Percentiles rank a stretch among this genome's conserved stretches.
Conservation (phyloP, 257 asterid species). For the Solanum habrochaites region DNA sequence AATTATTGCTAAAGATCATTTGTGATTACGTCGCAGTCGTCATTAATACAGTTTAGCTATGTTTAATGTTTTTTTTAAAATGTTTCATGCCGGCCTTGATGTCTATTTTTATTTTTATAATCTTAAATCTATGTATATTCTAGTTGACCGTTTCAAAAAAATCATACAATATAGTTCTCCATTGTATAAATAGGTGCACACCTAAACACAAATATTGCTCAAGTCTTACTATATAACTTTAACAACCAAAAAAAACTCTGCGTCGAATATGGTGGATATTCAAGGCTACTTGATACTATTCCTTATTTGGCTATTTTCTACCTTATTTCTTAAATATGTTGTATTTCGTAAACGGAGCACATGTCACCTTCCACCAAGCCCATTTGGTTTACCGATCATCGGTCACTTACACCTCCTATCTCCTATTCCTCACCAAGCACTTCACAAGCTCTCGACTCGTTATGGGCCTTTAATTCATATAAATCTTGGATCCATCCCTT, state of each 20-base stretch:
- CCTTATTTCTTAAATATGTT: conserved; percentile 15
- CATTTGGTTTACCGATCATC: conserved; percentile 44
- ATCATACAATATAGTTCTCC: not conserved
- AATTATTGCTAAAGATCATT: too few relatives aligned
- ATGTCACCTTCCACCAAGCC: conserved; percentile 44
- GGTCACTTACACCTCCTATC: conserved; percentile 73
- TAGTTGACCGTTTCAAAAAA: not conserved
- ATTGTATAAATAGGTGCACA: not conserved
- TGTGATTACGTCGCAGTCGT: not conserved
- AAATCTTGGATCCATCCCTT: conserved; percentile 47
- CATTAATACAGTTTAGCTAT: not conserved
- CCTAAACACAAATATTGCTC: not conserved
- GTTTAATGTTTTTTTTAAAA: not conserved
- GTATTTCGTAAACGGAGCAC: conserved; percentile 3
- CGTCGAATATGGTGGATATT: conserved; percentile 20
- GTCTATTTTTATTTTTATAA: not conserved
- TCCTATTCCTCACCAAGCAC: conserved; percentile 75
- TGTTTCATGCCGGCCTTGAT: not conserved
- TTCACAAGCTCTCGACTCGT: conserved; percentile 35
- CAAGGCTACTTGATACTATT: conserved; percentile 18
- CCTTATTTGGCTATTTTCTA: conserved; percentile 32
- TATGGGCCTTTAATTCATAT: conserved; percentile 50
- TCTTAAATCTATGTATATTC: not conserved
- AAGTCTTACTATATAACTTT: not conserved
- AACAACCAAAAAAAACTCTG: not conserved